Percentiles rank a stretch among this genome's conserved stretches.
These are phyloP conservation scores for Lentinula lateritia DNA, from an alignment of 768 basidiomycete genomes.

Conservation along the genomic window DNA sequence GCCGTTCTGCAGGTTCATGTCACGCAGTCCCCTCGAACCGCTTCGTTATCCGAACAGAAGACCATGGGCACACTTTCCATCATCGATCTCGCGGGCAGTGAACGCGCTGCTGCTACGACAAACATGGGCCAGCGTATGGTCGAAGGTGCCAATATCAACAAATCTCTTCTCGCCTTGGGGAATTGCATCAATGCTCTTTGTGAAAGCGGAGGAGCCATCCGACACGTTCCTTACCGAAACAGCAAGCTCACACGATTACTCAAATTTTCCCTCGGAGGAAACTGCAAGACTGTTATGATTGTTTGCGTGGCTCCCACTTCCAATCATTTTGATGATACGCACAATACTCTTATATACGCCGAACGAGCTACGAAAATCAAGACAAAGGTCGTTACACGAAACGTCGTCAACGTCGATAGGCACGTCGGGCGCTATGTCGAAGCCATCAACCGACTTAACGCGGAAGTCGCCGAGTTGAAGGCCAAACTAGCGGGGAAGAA, in stretches of 20 bases:
- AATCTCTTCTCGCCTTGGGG: conserved; percentile 92
- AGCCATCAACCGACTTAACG: conserved; percentile 84
- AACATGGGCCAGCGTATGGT: conserved; percentile 99
- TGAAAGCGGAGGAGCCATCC: conserved; percentile 81
- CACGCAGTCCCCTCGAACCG: conserved; percentile 80
- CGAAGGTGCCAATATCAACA: conserved; percentile 99
- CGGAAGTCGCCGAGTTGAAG: conserved; percentile 82
- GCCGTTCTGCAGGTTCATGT: conserved; percentile 97
- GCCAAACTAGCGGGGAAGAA: conserved; percentile 75
- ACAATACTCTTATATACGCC: conserved; percentile 96
- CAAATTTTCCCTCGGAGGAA: conserved; percentile 96
- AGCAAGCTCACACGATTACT: conserved; percentile 96
- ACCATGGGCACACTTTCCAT: conserved; percentile 92
- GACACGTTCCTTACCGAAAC: conserved; percentile 95
- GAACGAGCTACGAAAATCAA: conserved; percentile 98
- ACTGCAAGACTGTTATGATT: conserved; percentile 99
- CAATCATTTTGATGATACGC: conserved; percentile 95
- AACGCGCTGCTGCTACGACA: conserved; percentile 90
- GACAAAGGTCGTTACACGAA: conserved; percentile 93
- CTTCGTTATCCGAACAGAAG: conserved; percentile 73
- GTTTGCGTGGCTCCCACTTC: conserved; percentile 96
- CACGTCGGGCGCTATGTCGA: conserved; percentile 95
- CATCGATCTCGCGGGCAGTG: conserved; percentile 96
- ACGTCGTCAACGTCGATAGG: conserved; percentile 90
- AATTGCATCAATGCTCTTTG: conserved; percentile 99